Evolutionary conservation across 805 yeast genomes (phyloP).

Genomic region (Ogataea minuta): DNA sequence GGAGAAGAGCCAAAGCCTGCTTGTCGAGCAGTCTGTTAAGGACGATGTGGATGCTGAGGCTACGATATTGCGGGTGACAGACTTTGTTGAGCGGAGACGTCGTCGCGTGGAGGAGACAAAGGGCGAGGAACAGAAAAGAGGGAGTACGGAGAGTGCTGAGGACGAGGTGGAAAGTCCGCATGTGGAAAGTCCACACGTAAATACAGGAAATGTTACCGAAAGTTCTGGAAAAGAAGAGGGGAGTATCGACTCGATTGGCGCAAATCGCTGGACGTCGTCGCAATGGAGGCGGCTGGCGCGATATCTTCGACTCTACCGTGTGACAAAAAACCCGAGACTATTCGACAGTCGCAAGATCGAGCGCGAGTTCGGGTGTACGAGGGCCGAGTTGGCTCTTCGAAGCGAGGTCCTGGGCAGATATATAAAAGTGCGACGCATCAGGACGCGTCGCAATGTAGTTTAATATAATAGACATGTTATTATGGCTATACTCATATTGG

Average conservation of each 20-base stretch:
- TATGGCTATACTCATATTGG: slow-evolving; percentile 24
- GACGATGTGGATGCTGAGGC: slow-evolving; percentile 20
- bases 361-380: slow-evolving; percentile 24
- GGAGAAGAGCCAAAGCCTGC: slow-evolving; percentile 9
- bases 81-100: slow-evolving; percentile 18
- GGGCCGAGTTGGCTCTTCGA: slow-evolving; percentile 25
- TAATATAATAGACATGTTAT: slow-evolving; percentile 1
- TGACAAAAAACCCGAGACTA: slow-evolving; percentile 15
- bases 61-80: slow-evolving; percentile 26
- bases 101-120: not conserved
- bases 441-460: slow-evolving; percentile 1
- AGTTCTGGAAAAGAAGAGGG: too few relatives aligned
- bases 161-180: too few relatives aligned
- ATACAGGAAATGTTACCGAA: not conserved
- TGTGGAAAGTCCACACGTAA: too few relatives aligned
- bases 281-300: slow-evolving; percentile 27
- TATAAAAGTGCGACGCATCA: slow-evolving; percentile 21
- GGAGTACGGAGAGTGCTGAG: not conserved
- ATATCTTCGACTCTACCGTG: slow-evolving; percentile 22
- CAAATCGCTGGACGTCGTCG: slow-evolving; percentile 21
- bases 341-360: slow-evolving; percentile 14
- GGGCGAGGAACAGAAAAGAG: not conserved
- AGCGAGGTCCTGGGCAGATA: slow-evolving; percentile 20
- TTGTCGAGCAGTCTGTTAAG: slow-evolving; percentile 8
- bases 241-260: not conserved